Evolutionary conservation across 2,329 filamentous ascomycete genomes (phyloP).

Genomic region (Lasiodiplodia sp.): DNA sequence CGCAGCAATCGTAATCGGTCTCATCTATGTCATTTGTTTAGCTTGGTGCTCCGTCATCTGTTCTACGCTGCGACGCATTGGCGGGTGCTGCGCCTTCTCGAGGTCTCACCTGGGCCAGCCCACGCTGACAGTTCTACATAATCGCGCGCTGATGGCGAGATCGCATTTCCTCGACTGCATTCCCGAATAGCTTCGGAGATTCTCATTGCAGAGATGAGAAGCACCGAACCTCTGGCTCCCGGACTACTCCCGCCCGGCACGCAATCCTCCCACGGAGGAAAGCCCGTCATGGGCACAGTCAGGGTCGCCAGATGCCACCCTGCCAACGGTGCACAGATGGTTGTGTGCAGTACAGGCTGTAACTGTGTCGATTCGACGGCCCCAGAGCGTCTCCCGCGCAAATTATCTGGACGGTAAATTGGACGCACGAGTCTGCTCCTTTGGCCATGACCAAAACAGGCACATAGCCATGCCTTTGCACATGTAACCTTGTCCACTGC

Average conservation of each 20-base stretch:
- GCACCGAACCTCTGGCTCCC: not conserved
- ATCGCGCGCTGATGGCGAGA: slow-evolving; percentile 21
- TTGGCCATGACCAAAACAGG: slow-evolving; percentile 13
- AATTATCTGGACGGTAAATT: slow-evolving; percentile 24
- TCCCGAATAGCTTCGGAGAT: slow-evolving; percentile 16
- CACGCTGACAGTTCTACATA: not conserved
- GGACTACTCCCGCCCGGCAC: slow-evolving; percentile 6
- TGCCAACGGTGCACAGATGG: slow-evolving; percentile 12
- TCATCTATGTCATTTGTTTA: slow-evolving; percentile 1
- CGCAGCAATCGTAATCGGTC: slow-evolving; percentile 8
- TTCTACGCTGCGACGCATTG: slow-evolving; percentile 18
- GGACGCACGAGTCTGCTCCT: slow-evolving; percentile 19
- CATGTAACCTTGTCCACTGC: slow-evolving; percentile 1
- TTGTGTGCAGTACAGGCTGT: not conserved
- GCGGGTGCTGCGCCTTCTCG: slow-evolving; percentile 10
- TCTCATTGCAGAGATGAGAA: slow-evolving; percentile 11
- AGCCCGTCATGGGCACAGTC: slow-evolving; percentile 17
- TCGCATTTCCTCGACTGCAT: not conserved
- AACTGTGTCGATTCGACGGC: not conserved
- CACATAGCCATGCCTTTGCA: slow-evolving; percentile 2
- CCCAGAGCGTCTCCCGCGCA: slow-evolving; percentile 3
- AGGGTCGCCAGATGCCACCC: slow-evolving; percentile 14
- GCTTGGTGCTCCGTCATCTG: slow-evolving; percentile 1
- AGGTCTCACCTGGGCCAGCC: slow-evolving; percentile 14
- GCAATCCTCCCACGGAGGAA: not conserved